Percentiles rank a stretch among this genome's conserved stretches.
phyloP scores from a whole-genome alignment of 1,139 yeast species.

The Wickerhamomyces sp. region DNA sequence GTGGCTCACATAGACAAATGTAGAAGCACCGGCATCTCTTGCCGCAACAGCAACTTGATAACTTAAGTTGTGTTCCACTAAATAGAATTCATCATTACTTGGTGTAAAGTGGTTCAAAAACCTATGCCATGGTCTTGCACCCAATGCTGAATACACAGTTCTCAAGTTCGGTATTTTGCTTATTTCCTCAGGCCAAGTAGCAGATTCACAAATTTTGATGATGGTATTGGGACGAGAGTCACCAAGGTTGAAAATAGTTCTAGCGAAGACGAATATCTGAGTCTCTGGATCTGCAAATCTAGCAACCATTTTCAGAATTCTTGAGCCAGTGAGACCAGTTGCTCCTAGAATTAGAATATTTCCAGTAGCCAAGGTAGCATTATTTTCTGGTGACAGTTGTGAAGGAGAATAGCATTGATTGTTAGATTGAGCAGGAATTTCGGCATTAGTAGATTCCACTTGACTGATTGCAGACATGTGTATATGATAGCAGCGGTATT shows the following conservation, averaged over 20 bases:
- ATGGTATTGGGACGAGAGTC: constrained; percentile 9
- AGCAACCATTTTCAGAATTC: constrained; percentile 10
- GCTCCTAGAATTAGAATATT: constrained; percentile 16
- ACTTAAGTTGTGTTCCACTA: constrained; percentile 10
- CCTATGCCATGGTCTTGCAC: constrained; percentile 6
- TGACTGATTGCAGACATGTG: constrained; percentile 1
- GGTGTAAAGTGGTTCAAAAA: constrained; percentile 1
- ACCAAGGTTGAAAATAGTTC: constrained; percentile 5
- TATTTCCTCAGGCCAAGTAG: constrained; percentile 9
- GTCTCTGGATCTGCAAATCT: constrained; percentile 4
- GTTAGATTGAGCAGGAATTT: not conserved
- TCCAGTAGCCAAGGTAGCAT: not conserved
- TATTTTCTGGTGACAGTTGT: not conserved
- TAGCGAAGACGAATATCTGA: constrained; percentile 9
- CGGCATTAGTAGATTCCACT: not conserved
- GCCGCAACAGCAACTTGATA: constrained; percentile 12
- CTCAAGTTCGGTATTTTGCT: constrained; percentile 11
- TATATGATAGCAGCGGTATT: not conserved
- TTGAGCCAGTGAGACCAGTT: constrained; percentile 15
- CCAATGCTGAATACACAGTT: constrained; percentile 13
- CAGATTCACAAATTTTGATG: constrained; percentile 6
- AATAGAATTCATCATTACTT: constrained; percentile 4
- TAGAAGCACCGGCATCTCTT: constrained; percentile 7
- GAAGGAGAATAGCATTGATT: not conserved
- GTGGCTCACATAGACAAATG: constrained; percentile 9